Evolutionary conservation across 2,329 filamentous ascomycete genomes (phyloP).

Genomic region (Cladosporium colombiae): DNA sequence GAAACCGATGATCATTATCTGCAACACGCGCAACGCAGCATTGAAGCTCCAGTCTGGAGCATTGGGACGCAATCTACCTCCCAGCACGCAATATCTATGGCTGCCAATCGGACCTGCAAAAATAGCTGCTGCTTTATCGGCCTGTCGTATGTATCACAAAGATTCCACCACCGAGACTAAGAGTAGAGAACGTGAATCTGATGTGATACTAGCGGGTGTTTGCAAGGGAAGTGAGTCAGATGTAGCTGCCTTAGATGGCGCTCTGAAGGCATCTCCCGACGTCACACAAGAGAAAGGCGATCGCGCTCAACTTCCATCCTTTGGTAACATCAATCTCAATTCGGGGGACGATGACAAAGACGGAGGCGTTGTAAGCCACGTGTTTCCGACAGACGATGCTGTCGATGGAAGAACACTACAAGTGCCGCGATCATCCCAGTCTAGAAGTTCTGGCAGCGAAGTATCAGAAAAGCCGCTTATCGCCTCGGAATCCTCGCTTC

Average conservation of each 20-base stretch:
- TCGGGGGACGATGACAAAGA: neutral
- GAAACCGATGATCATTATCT: slow-evolving; percentile 7
- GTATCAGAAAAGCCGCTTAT: neutral
- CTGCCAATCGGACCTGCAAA: slow-evolving; percentile 10
- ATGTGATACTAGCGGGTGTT: neutral
- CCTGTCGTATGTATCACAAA: neutral
- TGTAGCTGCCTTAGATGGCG: neutral
- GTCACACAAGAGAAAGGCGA: neutral
- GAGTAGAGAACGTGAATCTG: neutral
- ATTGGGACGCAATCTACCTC: neutral
- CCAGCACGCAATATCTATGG: slow-evolving; percentile 7
- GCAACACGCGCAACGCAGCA: neutral
- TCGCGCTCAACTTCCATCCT: neutral
- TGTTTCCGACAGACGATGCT: neutral
- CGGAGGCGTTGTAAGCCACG: neutral
- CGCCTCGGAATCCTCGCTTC: neutral
- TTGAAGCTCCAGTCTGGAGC: neutral
- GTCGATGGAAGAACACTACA: neutral
- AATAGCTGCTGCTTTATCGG: neutral
- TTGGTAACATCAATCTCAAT: neutral
- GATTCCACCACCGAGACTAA: neutral
- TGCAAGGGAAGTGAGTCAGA: neutral
- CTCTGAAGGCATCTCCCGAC: neutral
- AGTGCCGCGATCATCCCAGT: neutral
- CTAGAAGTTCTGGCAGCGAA: neutral